phyloP scores from a whole-genome alignment of 352 stramenopile species.

The Ochromonadaceae sp. region DNA sequence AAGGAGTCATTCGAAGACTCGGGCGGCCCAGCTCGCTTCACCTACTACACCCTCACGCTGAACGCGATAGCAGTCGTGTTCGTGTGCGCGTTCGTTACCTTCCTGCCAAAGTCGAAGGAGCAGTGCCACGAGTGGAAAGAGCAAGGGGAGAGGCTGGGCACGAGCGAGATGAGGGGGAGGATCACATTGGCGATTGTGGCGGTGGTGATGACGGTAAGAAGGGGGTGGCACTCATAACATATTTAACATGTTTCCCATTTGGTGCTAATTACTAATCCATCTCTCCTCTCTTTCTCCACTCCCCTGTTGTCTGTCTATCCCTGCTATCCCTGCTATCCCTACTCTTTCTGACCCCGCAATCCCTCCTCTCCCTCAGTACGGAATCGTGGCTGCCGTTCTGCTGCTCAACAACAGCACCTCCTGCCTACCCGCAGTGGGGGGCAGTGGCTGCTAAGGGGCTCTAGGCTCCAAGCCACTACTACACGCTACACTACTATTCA shows the following conservation, averaged over 20 bases:
- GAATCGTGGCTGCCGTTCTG: neutral
- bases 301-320: too few relatives aligned
- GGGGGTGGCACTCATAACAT: too few relatives aligned
- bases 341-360: too few relatives aligned
- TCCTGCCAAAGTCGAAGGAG: constrained; percentile 14
- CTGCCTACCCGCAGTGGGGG: neutral
- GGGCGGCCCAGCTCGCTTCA: constrained; percentile 1
- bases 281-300: neutral
- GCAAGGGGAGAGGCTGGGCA: neutral
- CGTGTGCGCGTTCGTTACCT: neutral
- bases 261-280: too few relatives aligned
- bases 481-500: too few relatives aligned
- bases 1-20: neutral
- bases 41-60: neutral
- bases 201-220: neutral
- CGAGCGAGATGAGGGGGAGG: neutral
- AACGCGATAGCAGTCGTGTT: neutral
- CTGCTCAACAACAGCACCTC: neutral
- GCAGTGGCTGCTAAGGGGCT: constrained; percentile 8
- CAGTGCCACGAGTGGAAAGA: constrained; percentile 13
- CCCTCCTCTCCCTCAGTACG: constrained; percentile 16
- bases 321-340: neutral
- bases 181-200: neutral
- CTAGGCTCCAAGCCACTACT: too few relatives aligned
- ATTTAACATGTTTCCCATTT: too few relatives aligned